Conservation (phyloP, 1,139 yeast genomes). For the Saccharomycopsis hybrid region DNA sequence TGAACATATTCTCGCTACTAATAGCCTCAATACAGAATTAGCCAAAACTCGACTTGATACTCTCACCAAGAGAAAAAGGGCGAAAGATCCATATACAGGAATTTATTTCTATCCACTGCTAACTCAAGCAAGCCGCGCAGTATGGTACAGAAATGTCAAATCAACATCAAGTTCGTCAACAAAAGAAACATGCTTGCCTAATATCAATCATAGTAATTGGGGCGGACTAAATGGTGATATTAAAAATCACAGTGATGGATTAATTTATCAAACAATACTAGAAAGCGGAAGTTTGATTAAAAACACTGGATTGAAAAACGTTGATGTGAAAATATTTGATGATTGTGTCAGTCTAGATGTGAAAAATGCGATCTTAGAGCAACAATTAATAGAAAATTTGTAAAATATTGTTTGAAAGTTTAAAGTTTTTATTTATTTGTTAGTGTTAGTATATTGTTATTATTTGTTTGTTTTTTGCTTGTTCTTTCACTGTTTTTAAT, state of each 20-base stretch:
- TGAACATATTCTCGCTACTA: conserved; percentile 12
- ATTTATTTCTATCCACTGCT: conserved; percentile 62
- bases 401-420: not conserved
- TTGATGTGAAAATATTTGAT: conserved; percentile 52
- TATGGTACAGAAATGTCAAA: conserved; percentile 23
- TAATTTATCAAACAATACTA: conserved; percentile 48
- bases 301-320: conserved; percentile 57
- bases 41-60: conserved; percentile 18
- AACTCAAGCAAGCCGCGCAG: conserved; percentile 61
- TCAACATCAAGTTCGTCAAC: not conserved
- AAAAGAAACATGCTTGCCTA: not conserved
- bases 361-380: conserved; percentile 58
- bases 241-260: conserved; percentile 27
- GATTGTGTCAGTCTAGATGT: conserved; percentile 51
- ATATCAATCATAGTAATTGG: conserved; percentile 17
- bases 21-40: conserved; percentile 26
- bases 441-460: too few species aligned
- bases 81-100: conserved; percentile 78
- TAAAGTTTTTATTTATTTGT: too few species aligned
- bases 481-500: too few species aligned
- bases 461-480: too few species aligned
- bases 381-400: conserved; percentile 26
- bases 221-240: conserved; percentile 19
- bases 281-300: conserved; percentile 39
- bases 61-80: conserved; percentile 23